Percentiles rank a stretch among this genome's conserved stretches.
These are phyloP conservation scores for Penicillium parvum DNA, from an alignment of 495 filamentous ascomycete genomes.

Conservation along the genomic window DNA sequence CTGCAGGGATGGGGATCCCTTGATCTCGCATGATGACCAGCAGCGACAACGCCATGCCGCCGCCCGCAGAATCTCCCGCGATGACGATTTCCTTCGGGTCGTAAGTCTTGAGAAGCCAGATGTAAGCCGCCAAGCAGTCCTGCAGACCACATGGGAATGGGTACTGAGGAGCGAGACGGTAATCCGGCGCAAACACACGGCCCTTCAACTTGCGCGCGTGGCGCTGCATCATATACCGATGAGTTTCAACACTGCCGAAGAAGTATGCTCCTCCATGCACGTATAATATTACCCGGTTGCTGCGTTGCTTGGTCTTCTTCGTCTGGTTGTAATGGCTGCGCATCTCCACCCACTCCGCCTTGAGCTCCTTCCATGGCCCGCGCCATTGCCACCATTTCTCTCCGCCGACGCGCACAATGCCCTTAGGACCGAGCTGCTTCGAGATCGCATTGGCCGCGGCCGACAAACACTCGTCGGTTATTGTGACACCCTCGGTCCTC, in stretches of 20 bases:
- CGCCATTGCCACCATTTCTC: slow-evolving; percentile 96
- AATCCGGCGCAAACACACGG: slow-evolving; percentile 79
- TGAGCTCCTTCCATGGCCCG: slow-evolving; percentile 52
- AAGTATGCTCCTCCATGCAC: slow-evolving; percentile 82
- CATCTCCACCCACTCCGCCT: slow-evolving; percentile 97
- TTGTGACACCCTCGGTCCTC: slow-evolving; percentile 65
- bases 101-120: slow-evolving; percentile 71
- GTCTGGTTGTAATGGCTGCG: slow-evolving; percentile 69
- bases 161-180: slow-evolving; percentile 87
- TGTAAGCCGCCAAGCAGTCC: slow-evolving; percentile 83
- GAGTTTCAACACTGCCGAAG: slow-evolving; percentile 91
- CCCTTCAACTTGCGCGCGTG: slow-evolving; percentile 92
- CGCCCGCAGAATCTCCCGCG: slow-evolving; percentile 89
- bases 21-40: slow-evolving; percentile 78
- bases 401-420: slow-evolving; percentile 71
- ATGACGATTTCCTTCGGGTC: slow-evolving; percentile 72
- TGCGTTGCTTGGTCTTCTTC: slow-evolving; percentile 50
- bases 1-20: slow-evolving; percentile 76
- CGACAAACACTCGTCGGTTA: slow-evolving; percentile 57
- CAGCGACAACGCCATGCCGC: slow-evolving; percentile 77
- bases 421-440: slow-evolving; percentile 69
- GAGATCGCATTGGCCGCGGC: slow-evolving; percentile 58
- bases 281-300: slow-evolving; percentile 84
- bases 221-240: slow-evolving; percentile 92
- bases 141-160: slow-evolving; percentile 90